Conservation (phyloP, 2,329 filamentous ascomycete species). For the Fusarium odoratissimum region DNA sequence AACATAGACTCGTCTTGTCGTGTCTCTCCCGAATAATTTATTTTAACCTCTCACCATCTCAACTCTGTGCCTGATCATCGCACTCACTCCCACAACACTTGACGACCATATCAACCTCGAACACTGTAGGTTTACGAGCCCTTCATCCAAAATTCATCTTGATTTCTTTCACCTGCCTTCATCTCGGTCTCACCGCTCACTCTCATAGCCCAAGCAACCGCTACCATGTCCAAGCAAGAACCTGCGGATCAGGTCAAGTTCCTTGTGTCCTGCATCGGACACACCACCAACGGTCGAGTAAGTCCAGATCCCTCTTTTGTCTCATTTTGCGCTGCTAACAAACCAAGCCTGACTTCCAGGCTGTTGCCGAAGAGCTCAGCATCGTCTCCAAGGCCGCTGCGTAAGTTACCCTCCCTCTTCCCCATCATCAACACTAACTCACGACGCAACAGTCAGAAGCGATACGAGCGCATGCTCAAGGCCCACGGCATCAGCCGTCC, state of each 20-base stretch:
- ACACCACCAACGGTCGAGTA: slow-evolving; percentile 71
- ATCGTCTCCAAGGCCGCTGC: slow-evolving; percentile 76
- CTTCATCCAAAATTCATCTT: not conserved
- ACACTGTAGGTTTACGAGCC: not conserved
- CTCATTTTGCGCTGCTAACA: not conserved
- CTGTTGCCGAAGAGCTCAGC: slow-evolving; percentile 71
- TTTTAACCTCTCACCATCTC: not conserved
- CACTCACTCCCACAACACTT: slow-evolving; percentile 3
- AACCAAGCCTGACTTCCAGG: slow-evolving; percentile 70
- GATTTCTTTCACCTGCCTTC: not conserved
- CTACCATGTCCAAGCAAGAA: slow-evolving; percentile 63
- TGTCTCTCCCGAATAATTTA: not conserved
- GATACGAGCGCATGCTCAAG: slow-evolving; percentile 75
- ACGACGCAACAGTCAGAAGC: slow-evolving; percentile 65
- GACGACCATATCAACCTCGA: not conserved
- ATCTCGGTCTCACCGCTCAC: not conserved
- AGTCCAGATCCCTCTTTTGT: slow-evolving; percentile 20
- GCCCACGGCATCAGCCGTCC: slow-evolving; percentile 59
- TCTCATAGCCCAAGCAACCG: slow-evolving; percentile 31
- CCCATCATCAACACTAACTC: not conserved
- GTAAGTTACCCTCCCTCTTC: slow-evolving; percentile 60
- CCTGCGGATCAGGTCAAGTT: slow-evolving; percentile 71
- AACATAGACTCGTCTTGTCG: not conserved
- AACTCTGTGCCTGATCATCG: not conserved
- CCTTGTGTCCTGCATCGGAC: slow-evolving; percentile 72